Percentiles rank a stretch among this genome's conserved stretches.
phyloP scores from a whole-genome alignment of 2,329 filamentous ascomycete species.

The Didymosphaeria variabile region DNA sequence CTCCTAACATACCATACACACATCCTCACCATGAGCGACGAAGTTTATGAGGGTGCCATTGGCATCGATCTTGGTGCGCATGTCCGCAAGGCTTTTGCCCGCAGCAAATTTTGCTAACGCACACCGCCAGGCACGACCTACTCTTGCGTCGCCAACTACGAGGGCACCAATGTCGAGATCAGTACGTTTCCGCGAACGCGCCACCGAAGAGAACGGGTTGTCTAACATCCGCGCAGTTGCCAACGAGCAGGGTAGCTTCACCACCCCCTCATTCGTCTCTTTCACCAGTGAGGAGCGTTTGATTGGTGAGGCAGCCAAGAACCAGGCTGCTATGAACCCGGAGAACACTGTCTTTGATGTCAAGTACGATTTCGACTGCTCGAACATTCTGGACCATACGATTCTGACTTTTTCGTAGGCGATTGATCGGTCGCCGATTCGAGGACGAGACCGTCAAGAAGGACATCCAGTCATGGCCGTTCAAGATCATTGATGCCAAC shows the following conservation, averaged over 20 bases:
- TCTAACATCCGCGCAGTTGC: slow-evolving; percentile 67
- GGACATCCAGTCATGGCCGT: slow-evolving; percentile 98
- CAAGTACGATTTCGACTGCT: slow-evolving; percentile 71
- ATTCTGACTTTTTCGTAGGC: slow-evolving; percentile 66
- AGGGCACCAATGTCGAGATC: slow-evolving; percentile 99
- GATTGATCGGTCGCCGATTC: slow-evolving; percentile 95
- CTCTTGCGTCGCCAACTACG: slow-evolving; percentile 99
- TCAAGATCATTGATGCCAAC: slow-evolving; percentile 93
- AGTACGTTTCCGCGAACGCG: slow-evolving; percentile 63
- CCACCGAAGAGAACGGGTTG: slow-evolving; percentile 12
- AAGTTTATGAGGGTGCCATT: slow-evolving; percentile 99
- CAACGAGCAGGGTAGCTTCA: slow-evolving; percentile 99
- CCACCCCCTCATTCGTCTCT: slow-evolving; percentile 97
- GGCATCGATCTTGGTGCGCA: slow-evolving; percentile 96
- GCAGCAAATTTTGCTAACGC: slow-evolving; percentile 43
- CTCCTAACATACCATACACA: slow-evolving; percentile 34
- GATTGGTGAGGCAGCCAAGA: slow-evolving; percentile 99
- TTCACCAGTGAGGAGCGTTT: slow-evolving; percentile 99
- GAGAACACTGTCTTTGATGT: slow-evolving; percentile 98
- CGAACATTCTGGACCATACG: not conserved
- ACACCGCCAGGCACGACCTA: slow-evolving; percentile 86
- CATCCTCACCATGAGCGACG: slow-evolving; percentile 82
- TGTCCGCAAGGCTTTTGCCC: slow-evolving; percentile 24
- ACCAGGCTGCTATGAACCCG: slow-evolving; percentile 99
- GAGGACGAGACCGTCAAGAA: slow-evolving; percentile 98